Evolutionary conservation across 2,329 filamentous ascomycete species (phyloP).

Genomic region (Ophioceras dolichostomum): DNA sequence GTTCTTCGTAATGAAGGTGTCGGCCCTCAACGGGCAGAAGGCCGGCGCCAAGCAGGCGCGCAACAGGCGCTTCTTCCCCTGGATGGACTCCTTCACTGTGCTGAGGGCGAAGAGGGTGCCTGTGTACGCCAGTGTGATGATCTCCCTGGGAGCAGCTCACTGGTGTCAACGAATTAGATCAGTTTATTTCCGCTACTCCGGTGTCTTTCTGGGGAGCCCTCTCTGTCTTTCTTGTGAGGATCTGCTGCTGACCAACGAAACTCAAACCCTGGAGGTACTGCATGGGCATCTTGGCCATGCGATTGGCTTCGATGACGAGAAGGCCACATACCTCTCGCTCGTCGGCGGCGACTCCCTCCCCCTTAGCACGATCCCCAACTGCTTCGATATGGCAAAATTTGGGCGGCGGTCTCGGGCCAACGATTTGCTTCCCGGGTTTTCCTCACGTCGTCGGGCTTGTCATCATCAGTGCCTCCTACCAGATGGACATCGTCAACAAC

Average conservation of each 20-base stretch:
- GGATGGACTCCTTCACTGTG: slow-evolving; percentile 63
- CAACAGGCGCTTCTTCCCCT: slow-evolving; percentile 48
- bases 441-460: slow-evolving; percentile 56
- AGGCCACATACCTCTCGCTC: slow-evolving; percentile 62
- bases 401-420: slow-evolving; percentile 67
- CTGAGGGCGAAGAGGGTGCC: slow-evolving; percentile 54
- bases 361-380: slow-evolving; percentile 54
- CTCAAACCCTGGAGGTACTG: slow-evolving; percentile 65
- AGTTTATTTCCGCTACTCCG: no score
- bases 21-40: slow-evolving; percentile 43
- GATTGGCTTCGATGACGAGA: slow-evolving; percentile 50
- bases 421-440: slow-evolving; percentile 59
- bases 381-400: slow-evolving; percentile 60
- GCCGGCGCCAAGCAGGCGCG: slow-evolving; percentile 34
- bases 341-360: slow-evolving; percentile 58
- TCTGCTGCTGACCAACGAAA: no score
- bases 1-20: slow-evolving; percentile 60
- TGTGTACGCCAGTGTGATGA: slow-evolving; percentile 58
- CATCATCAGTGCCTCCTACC: slow-evolving; percentile 53
- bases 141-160: slow-evolving; percentile 59
- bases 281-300: slow-evolving; percentile 54
- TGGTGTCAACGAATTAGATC: slow-evolving; percentile 57
- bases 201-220: no score
- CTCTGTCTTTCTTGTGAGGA: no score
- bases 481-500: slow-evolving; percentile 33